Evolutionary conservation across 164 flowering plant species (phyloP).

Genomic region (Annona cherimola): DNA sequence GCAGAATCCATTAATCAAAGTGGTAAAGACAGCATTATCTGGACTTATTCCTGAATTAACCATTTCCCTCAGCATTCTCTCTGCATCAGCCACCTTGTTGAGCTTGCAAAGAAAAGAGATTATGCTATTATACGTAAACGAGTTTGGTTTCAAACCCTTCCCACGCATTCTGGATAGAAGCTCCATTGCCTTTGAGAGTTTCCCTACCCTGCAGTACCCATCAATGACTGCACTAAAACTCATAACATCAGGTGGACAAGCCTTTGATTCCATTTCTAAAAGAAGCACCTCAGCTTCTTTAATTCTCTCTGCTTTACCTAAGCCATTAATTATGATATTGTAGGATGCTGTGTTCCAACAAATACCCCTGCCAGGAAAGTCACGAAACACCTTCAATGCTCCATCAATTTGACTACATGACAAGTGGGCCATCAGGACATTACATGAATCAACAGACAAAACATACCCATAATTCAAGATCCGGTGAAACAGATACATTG

Average conservation of each 20-base stretch:
- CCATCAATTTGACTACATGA: constrained; percentile 7
- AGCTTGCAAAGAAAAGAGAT: constrained; percentile 31
- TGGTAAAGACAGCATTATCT: constrained; percentile 44
- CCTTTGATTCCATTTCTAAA: constrained; percentile 23
- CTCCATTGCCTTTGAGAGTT: constrained; percentile 33
- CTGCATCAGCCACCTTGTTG: constrained; percentile 39
- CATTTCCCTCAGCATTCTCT: constrained; percentile 50
- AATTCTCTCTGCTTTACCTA: constrained; percentile 19
- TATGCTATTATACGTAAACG: constrained; percentile 40
- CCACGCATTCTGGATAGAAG: constrained; percentile 36
- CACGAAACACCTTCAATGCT: constrained; percentile 15
- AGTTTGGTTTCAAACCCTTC: constrained; percentile 43
- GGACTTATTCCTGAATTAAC: constrained; percentile 29
- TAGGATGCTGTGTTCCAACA: constrained; percentile 27
- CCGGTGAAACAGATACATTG: constrained; percentile 19
- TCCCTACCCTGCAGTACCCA: constrained; percentile 43
- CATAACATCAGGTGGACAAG: constrained; percentile 23
- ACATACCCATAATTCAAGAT: constrained; percentile 29
- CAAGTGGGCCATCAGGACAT: constrained; percentile 20
- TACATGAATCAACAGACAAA: constrained; percentile 27
- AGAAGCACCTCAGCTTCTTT: constrained; percentile 20
- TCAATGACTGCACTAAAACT: constrained; percentile 38
- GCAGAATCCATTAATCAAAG: constrained; percentile 47
- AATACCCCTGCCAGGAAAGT: constrained; percentile 21
- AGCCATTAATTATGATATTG: constrained; percentile 23